Evolutionary conservation across 2,329 filamentous ascomycete genomes (phyloP), one percentile per base, ranked within the genome.

Genomic region (Coniochaeta sp.): DNA sequence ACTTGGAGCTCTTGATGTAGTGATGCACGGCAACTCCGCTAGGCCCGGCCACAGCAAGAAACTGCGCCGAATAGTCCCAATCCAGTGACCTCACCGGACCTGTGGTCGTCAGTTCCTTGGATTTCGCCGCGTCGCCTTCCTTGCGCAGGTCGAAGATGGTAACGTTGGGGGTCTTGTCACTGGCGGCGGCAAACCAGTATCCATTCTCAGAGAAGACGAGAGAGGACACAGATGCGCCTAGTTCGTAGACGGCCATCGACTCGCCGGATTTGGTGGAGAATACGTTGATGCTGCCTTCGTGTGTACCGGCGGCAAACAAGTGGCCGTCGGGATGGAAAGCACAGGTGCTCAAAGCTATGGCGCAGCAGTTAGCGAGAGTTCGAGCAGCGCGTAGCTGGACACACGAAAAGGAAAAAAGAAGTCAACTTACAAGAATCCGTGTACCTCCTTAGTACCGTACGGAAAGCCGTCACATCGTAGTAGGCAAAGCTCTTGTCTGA

Each of bases 261-360:
- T 88, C 84, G 40, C 92, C 89, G 0, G 85, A 89, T 73, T 89
- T 93, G 66, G 92, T 88, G 74, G 96, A 90, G 75, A 90, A 98
- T 58, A 99, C 84, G 72, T 93, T 91, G 72, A 99, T 89, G 61
- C 91, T 86, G 52, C 91, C 91, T 56, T 89, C 82, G 10, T 78
- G 78, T n/a, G 89, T 90, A 63, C 93, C 95, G 2, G 89, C 89
- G 42, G 91, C 93, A 67, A 98, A 86, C 6, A 99, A 82, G 71
- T 97, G 91, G n/a, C 95, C 95, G 70, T 99, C 95, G 7, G 96
- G 95, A 72, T 99, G 95, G 81, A 99, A 98, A 36, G 89, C 85
- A 64, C 87, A 89, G 57, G 87, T 84, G 1, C 89, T 90, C 54
- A 96, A 79, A 62, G 38, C 38, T 87, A 90, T 89, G 70, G 12